Evolutionary conservation across 2,329 filamentous ascomycete species (phyloP).

Genomic region (Acephala macrosclerotiorum): DNA sequence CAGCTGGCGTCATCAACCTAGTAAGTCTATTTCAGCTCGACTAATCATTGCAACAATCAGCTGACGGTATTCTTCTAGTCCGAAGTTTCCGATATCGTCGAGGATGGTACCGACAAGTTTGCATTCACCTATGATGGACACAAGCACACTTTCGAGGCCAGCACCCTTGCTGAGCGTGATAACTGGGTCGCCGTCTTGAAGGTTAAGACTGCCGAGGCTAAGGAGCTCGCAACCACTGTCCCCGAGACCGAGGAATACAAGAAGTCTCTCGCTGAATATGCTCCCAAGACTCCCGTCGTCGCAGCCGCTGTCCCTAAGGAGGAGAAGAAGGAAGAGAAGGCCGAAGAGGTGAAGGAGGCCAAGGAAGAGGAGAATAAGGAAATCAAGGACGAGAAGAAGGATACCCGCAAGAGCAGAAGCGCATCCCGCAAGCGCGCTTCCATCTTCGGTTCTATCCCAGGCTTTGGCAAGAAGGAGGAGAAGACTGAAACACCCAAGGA

Average conservation of each 20-base stretch:
- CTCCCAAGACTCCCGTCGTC: conserved; percentile 51
- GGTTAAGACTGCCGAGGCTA: conserved; percentile 83
- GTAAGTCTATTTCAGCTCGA: conserved; percentile 58
- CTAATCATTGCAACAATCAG: neutral
- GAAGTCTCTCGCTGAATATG: conserved; percentile 50
- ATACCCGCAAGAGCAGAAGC: conserved; percentile 68
- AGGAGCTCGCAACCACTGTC: conserved; percentile 77
- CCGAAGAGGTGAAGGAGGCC: conserved; percentile 42
- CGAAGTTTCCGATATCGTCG: conserved; percentile 68
- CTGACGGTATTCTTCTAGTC: conserved; percentile 52
- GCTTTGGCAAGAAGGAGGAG: conserved; percentile 48
- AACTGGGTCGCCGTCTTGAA: conserved; percentile 90
- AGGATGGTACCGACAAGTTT: conserved; percentile 85
- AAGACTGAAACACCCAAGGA: conserved; percentile 45
- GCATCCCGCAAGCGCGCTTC: conserved; percentile 71
- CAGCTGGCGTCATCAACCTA: conserved; percentile 83
- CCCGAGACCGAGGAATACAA: conserved; percentile 88
- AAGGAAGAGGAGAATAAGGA: conserved; percentile 51
- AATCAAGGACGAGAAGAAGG: conserved; percentile 58
- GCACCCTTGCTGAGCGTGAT: conserved; percentile 78
- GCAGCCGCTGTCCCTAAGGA: conserved; percentile 44
- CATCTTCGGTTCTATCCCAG: conserved; percentile 63
- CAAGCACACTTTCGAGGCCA: conserved; percentile 94
- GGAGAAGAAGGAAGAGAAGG: conserved; percentile 38
- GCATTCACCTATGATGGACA: conserved; percentile 83